Conservation (phyloP, 2,329 filamentous ascomycete species). For the Orbilia blumenaviensis region DNA sequence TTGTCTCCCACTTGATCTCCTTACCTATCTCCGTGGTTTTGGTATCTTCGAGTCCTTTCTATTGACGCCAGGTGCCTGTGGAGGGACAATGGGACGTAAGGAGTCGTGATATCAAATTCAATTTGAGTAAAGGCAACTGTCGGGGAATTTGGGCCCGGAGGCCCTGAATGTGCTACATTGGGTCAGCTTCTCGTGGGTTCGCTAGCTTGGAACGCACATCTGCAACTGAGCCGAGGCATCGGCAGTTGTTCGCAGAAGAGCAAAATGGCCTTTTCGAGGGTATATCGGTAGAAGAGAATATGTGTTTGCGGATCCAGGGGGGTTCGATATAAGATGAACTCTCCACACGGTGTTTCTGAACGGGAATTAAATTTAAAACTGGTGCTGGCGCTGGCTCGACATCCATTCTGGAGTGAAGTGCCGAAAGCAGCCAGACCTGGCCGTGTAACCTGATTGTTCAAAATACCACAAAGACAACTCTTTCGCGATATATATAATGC, state of each 20-base stretch:
- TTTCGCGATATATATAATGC: no score
- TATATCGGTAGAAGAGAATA: neutral
- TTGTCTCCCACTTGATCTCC: neutral
- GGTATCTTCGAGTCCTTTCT: neutral
- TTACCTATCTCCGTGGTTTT: neutral
- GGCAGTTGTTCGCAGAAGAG: neutral
- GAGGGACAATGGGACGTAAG: neutral
- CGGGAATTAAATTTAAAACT: no score
- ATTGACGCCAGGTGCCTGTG: neutral
- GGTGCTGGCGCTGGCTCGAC: neutral
- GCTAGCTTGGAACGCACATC: neutral
- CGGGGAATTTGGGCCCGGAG: slow-evolving; percentile 1
- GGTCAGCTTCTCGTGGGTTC: neutral
- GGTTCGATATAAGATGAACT: neutral
- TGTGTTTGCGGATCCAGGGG: no score
- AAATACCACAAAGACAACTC: slow-evolving; percentile 4
- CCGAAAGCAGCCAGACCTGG: no score
- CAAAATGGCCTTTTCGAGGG: neutral
- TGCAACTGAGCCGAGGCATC: neutral
- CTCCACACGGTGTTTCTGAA: neutral
- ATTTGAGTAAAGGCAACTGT: no score
- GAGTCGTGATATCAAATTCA: neutral
- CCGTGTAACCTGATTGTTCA: neutral
- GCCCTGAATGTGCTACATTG: neutral
- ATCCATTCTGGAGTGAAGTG: no score